Evolutionary conservation across 1,284 basidiomycete species (phyloP), one percentile per base, ranked within the genome.

Genomic region (Ceratobasidium theobromae): DNA sequence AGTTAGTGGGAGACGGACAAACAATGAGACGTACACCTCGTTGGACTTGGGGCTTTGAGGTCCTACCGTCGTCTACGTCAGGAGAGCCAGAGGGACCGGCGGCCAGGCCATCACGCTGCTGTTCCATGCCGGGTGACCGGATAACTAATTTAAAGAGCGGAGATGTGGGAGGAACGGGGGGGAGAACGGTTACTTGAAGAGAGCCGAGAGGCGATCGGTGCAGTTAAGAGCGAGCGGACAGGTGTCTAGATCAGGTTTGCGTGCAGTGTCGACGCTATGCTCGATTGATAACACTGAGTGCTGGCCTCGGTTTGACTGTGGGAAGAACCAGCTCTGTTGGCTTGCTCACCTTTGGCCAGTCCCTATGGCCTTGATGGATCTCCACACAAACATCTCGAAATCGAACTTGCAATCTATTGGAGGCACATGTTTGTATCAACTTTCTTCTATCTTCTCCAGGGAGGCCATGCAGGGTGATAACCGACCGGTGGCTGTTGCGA

Each of bases 141-240:
- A 64, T 30, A 53, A 64, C 46, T 53, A 64, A 64, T 62, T 60
- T 60, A 45, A 60, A 60, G 57, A 60, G 57, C 57, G 49, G 49
- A 52, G 49, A 52, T 52, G 49, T 52, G 49, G 57, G 57, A 57
- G 58, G 48, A 45, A 49, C 27, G 28, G 60, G 60, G n/a, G 60
- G 49, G 49, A 52, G 38, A 49, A 40, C 60, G 60, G 60, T 52
- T 64, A 53, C 60, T 64, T 53, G 60, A 64, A 49, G 18, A 64
- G 60, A 64, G 60, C 60, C 60, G 60, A 49, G 41, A 32, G 58
- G 46, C 55, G 55, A 60, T 49, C 55, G 30, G 55, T 46, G 41
- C 35, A 38, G 60, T 64, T 64, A 64, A 64, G 60, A 64, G 60
- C 25, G 35, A 16, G 23, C n/a, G 27, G 32, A 28, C 49, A 28